Percentiles rank a stretch among this genome's conserved stretches.
Evolutionary conservation across 495 filamentous ascomycete genomes (phyloP).

Genomic region (Cudoniella acicularis): DNA sequence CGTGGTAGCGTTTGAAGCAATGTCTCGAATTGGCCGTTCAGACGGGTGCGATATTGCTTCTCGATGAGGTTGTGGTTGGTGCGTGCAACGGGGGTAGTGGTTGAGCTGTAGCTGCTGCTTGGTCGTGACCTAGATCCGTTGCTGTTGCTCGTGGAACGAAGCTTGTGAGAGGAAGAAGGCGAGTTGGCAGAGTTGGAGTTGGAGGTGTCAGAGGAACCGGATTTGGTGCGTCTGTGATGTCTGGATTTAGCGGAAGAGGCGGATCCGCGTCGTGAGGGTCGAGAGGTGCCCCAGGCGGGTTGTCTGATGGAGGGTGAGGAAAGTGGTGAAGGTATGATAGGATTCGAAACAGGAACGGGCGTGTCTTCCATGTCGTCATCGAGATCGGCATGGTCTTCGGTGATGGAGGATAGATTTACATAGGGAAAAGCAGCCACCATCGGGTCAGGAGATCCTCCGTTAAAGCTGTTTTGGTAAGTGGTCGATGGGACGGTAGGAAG

Average conservation of each 20-base stretch:
- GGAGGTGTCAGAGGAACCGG: not conserved
- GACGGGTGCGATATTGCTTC: conserved; percentile 31
- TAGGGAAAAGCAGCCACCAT: not conserved
- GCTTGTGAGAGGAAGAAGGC: not conserved
- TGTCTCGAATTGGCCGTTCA: conserved; percentile 28
- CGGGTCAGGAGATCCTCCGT: not conserved
- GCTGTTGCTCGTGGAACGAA: not conserved
- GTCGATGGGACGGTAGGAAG: no score
- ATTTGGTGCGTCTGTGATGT: conserved; percentile 14
- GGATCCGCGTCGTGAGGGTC: not conserved
- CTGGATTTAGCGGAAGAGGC: not conserved
- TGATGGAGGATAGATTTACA: not conserved
- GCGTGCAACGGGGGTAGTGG: not conserved
- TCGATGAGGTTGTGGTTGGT: conserved; percentile 30
- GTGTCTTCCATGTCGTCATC: not conserved
- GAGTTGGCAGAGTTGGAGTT: not conserved
- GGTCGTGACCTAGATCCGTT: not conserved
- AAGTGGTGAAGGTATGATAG: no score
- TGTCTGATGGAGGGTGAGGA: not conserved
- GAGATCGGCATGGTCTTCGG: not conserved
- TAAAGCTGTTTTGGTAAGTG: not conserved
- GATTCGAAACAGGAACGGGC: no score
- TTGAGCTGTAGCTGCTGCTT: not conserved
- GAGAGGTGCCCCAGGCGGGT: not conserved
- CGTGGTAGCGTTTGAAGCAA: conserved; percentile 22